Evolutionary conservation across 257 asterid species (phyloP).

Genomic region (Jacaranda copaia): DNA sequence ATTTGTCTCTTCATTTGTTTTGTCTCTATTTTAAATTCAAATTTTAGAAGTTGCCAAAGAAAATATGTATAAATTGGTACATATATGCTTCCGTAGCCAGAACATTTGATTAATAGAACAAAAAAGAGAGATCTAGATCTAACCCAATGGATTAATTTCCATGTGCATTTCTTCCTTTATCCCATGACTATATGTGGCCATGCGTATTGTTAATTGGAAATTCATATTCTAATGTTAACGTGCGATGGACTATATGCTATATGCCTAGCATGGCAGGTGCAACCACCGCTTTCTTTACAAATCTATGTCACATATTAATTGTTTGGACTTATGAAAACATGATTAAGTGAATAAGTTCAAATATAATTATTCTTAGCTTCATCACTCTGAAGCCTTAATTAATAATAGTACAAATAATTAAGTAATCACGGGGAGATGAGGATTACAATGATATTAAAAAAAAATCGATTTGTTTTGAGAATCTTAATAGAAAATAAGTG

Average conservation of each 20-base stretch:
- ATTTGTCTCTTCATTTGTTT: background rate
- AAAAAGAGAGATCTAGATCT: slow-evolving; percentile 33
- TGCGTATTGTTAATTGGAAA: background rate
- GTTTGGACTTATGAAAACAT: slow-evolving; percentile 28
- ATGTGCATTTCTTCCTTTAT: slow-evolving; percentile 42
- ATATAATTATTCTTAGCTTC: no score
- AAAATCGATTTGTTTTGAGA: background rate
- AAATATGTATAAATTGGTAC: background rate
- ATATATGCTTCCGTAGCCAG: background rate
- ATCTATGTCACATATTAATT: slow-evolving; percentile 22
- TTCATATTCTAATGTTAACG: slow-evolving; percentile 25
- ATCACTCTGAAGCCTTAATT: no score
- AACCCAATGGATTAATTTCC: slow-evolving; percentile 36
- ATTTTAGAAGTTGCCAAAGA: background rate
- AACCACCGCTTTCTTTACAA: slow-evolving; percentile 34
- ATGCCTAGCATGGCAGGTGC: slow-evolving; percentile 38
- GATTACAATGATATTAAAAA: background rate
- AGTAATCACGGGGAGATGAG: background rate
- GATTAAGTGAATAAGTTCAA: slow-evolving; percentile 14
- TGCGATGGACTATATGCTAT: slow-evolving; percentile 27
- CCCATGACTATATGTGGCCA: slow-evolving; percentile 27
- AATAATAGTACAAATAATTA: no score
- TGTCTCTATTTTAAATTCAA: background rate
- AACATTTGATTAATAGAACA: background rate
- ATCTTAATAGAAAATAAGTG: background rate